These are phyloP conservation scores for Sphagnum tenellum DNA, from an alignment of 225 moss, liverwort and hornwort genomes.

Conservation along the genomic window DNA sequence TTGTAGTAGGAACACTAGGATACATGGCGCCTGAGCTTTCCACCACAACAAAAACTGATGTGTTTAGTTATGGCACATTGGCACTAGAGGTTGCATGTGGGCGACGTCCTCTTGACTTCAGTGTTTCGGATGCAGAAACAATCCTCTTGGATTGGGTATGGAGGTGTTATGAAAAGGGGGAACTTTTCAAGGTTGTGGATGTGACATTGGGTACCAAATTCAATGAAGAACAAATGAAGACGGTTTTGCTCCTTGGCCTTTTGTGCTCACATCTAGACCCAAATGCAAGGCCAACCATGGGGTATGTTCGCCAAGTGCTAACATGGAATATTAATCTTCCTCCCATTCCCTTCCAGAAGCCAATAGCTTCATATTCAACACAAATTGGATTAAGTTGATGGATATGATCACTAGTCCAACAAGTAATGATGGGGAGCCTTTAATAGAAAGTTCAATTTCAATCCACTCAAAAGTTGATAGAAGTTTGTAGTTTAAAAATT, in stretches of 20 bases:
- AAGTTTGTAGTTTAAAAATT: no score
- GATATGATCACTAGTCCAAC: no score
- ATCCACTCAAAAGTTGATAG: no score
- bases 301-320: constrained; percentile 43
- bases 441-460: no score
- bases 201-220: constrained; percentile 12
- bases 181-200: constrained; percentile 31
- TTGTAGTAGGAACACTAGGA: constrained; percentile 64
- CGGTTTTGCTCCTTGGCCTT: constrained; percentile 37
- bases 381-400: no score
- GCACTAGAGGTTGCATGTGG: constrained; percentile 41
- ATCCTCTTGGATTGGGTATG: constrained; percentile 56
- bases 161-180: constrained; percentile 32
- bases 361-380: constrained; percentile 6
- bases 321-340: constrained; percentile 24
- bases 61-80: constrained; percentile 57
- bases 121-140: constrained; percentile 14
- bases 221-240: constrained; percentile 31
- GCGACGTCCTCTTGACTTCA: constrained; percentile 40
- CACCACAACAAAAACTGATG: constrained; percentile 52
- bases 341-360: constrained; percentile 35
- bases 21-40: constrained; percentile 66
- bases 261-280: constrained; percentile 59
- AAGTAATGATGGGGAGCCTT: no score
- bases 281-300: constrained; percentile 38